These are phyloP conservation scores for Dictyostelium capitatum DNA, from an alignment of 78 protist genomes.

Conservation along the genomic window DNA sequence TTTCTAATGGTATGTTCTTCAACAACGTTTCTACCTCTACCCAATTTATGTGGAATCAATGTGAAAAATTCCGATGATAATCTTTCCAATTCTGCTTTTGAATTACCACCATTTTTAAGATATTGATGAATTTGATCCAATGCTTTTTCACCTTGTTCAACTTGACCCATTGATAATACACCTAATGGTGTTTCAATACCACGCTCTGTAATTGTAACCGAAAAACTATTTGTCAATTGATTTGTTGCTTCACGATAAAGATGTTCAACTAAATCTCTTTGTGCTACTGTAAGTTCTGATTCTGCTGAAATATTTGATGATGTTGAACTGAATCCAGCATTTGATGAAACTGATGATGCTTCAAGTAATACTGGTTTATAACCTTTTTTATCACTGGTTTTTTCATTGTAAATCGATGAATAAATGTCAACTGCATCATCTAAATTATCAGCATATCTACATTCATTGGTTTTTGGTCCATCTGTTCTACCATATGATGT, in stretches of 20 bases:
- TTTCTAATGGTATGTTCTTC: slow-evolving; percentile 26
- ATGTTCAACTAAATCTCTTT: neutral
- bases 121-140: slow-evolving; percentile 21
- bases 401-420: slow-evolving; percentile 43
- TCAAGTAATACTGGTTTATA: slow-evolving; percentile 38
- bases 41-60: slow-evolving; percentile 57
- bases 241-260: slow-evolving; percentile 42
- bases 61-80: slow-evolving; percentile 68
- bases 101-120: neutral
- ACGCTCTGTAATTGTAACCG: slow-evolving; percentile 41
- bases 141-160: slow-evolving; percentile 21
- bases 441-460: slow-evolving; percentile 13
- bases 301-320: neutral
- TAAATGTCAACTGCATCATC: slow-evolving; percentile 25
- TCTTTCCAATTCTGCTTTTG: neutral
- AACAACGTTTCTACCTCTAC: slow-evolving; percentile 20
- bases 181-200: slow-evolving; percentile 76
- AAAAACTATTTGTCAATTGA: slow-evolving; percentile 31
- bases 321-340: neutral
- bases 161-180: slow-evolving; percentile 47
- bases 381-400: slow-evolving; percentile 50
- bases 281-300: neutral
- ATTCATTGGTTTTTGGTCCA: slow-evolving; percentile 54
- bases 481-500: slow-evolving; percentile 67
- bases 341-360: neutral